Evolutionary conservation across 169 alveolate species (phyloP).

Genomic region (Amoebophrya sp.): DNA sequence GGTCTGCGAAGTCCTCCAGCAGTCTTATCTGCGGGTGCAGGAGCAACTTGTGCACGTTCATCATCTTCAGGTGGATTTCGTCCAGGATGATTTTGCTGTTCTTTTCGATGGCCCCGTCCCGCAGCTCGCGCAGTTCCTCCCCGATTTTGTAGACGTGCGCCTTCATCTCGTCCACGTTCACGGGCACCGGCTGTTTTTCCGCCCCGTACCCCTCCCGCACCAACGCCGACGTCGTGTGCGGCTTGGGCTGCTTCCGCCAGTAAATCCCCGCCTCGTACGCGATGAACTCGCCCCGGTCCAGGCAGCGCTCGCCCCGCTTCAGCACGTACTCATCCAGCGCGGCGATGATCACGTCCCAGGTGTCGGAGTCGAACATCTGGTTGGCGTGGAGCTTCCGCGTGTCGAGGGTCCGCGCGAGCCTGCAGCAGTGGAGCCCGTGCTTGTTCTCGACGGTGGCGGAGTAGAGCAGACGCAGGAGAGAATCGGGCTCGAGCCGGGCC

Average conservation of each 20-base stretch:
- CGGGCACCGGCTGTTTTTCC: not conserved
- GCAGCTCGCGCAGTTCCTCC: not conserved
- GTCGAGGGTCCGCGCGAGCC: too few species aligned
- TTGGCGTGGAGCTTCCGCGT: too few species aligned
- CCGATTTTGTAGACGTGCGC: not conserved
- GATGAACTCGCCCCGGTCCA: not conserved
- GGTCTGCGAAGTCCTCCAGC: not conserved
- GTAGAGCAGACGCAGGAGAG: not conserved
- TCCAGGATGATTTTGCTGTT: not conserved
- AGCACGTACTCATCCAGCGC: not conserved
- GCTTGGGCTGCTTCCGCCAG: not conserved
- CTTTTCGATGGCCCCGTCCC: too few species aligned
- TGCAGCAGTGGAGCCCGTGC: not conserved
- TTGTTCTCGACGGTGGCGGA: not conserved
- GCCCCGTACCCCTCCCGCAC: not conserved
- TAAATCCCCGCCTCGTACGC: not conserved
- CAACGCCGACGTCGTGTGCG: not conserved
- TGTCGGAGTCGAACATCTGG: not conserved
- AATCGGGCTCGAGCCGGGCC: not conserved
- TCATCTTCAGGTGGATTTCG: not conserved
- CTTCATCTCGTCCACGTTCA: not conserved
- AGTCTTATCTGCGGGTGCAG: not conserved
- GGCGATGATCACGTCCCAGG: not conserved
- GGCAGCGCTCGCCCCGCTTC: not conserved
- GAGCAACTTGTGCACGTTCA: not conserved